Conservation (phyloP, 257 asterid genomes). For the Nicotiana sylvestris region DNA sequence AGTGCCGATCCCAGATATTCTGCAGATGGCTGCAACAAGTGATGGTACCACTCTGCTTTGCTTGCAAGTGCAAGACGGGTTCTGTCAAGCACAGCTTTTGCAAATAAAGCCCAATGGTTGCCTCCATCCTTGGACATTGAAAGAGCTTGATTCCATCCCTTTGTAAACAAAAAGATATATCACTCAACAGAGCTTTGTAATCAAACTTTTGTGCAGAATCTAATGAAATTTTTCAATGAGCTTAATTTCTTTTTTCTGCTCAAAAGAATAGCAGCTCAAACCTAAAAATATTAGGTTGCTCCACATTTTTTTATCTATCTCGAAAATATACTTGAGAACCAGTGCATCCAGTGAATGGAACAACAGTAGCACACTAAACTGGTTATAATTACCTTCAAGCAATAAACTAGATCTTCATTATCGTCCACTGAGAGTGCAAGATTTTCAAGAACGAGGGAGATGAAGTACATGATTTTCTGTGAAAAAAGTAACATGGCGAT, state of each 20-base stretch:
- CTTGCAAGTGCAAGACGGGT: slow-evolving; percentile 85
- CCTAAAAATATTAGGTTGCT: neutral
- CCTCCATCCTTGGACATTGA: slow-evolving; percentile 58
- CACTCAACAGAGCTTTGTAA: slow-evolving; percentile 4
- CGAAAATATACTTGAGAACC: neutral
- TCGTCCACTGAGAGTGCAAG: slow-evolving; percentile 78
- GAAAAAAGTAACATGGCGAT: slow-evolving; percentile 20
- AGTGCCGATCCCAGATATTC: slow-evolving; percentile 90
- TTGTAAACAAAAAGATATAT: slow-evolving; percentile 17
- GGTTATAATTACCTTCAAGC: slow-evolving; percentile 65
- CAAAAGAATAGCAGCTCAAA: neutral
- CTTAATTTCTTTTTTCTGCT: neutral
- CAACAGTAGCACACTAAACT: neutral
- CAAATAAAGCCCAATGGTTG: slow-evolving; percentile 81
- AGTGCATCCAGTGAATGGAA: neutral
- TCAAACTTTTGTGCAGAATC: neutral
- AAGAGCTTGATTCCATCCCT: slow-evolving; percentile 92
- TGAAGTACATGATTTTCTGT: slow-evolving; percentile 93
- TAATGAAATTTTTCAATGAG: neutral
- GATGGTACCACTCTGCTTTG: slow-evolving; percentile 87
- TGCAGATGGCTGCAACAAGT: slow-evolving; percentile 92
- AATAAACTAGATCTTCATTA: slow-evolving; percentile 84
- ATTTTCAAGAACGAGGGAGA: slow-evolving; percentile 85
- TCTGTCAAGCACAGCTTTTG: slow-evolving; percentile 93
- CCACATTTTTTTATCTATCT: neutral